phyloP scores from a whole-genome alignment of 257 asterid genomes.

The Nyctanthes arbortristis region DNA sequence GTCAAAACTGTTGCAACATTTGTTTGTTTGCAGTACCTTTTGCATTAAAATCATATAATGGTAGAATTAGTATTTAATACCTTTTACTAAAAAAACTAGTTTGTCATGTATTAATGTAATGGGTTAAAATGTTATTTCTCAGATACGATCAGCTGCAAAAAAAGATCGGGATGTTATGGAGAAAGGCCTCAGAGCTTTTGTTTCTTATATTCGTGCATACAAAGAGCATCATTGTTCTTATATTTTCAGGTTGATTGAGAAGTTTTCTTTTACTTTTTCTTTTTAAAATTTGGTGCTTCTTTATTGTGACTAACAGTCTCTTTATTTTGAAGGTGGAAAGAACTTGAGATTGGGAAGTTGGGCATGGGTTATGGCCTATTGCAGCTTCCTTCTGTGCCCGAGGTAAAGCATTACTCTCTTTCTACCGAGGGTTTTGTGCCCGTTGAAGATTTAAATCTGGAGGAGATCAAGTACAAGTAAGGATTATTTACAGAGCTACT shows the following conservation, averaged over 20 bases:
- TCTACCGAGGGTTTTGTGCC: conserved; percentile 76
- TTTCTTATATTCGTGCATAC: conserved; percentile 87
- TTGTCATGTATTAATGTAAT: conserved; percentile 17
- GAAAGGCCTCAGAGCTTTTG: conserved; percentile 90
- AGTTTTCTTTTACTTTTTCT: neutral
- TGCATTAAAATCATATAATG: neutral
- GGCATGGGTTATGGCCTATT: conserved; percentile 92
- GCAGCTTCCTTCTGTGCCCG: conserved; percentile 92
- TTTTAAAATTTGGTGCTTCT: conserved; percentile 15
- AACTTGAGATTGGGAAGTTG: conserved; percentile 92
- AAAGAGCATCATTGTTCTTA: conserved; percentile 89
- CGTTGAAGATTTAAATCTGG: conserved; percentile 63
- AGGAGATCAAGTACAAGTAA: conserved; percentile 84
- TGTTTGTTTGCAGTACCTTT: neutral
- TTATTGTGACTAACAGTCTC: neutral
- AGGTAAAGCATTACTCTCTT: conserved; percentile 78
- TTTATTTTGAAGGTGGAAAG: conserved; percentile 75
- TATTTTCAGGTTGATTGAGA: conserved; percentile 63
- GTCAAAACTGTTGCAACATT: neutral
- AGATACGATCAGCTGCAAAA: conserved; percentile 80
- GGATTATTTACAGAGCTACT: conserved; percentile 22
- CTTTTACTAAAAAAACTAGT: neutral
- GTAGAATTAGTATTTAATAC: conserved; percentile 3
- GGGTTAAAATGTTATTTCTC: conserved; percentile 21
- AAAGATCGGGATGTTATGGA: conserved; percentile 96